Percentiles rank a stretch among this genome's conserved stretches.
Conservation (phyloP, 1,139 yeast genomes). For the Arxiozyma slooffiae region DNA sequence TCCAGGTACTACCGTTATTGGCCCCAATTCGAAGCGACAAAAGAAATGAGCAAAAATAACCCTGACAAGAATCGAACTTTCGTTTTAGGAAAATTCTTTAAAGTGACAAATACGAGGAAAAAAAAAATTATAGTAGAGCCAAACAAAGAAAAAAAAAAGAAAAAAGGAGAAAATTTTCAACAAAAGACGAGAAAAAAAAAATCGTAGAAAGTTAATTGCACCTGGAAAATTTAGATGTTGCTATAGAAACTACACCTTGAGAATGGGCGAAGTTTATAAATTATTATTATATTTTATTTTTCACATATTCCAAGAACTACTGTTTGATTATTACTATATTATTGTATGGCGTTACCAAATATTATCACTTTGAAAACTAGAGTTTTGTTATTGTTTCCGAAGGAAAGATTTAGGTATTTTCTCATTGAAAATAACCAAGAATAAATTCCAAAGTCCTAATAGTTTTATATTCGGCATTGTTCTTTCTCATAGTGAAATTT, state of each 20-base stretch:
- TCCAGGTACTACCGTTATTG: no score
- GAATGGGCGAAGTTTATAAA: neutral
- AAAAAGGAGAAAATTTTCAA: neutral
- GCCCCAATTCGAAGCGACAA: neutral
- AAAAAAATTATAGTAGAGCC: no score
- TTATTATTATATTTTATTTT: neutral
- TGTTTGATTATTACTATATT: no score
- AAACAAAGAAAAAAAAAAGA: neutral
- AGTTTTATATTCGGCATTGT: no score
- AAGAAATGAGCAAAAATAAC: no score
- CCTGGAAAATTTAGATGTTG: constrained; percentile 2
- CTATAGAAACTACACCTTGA: constrained; percentile 1
- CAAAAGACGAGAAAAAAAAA: neutral
- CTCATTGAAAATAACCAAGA: neutral
- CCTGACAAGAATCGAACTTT: neutral
- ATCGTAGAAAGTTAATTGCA: neutral
- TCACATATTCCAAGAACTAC: neutral
- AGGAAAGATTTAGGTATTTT: no score
- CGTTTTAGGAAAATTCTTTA: neutral
- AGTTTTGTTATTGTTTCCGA: neutral
- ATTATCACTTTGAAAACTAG: no score
- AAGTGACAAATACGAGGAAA: no score
- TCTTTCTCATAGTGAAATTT: neutral
- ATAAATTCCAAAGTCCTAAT: neutral
- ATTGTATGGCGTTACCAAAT: neutral